A percentile compares a stretch with the other conserved stretches of the same genome.
Evolutionary conservation across 306 rosid genomes (phyloP).

Genomic region (Bauhinia variegata): DNA sequence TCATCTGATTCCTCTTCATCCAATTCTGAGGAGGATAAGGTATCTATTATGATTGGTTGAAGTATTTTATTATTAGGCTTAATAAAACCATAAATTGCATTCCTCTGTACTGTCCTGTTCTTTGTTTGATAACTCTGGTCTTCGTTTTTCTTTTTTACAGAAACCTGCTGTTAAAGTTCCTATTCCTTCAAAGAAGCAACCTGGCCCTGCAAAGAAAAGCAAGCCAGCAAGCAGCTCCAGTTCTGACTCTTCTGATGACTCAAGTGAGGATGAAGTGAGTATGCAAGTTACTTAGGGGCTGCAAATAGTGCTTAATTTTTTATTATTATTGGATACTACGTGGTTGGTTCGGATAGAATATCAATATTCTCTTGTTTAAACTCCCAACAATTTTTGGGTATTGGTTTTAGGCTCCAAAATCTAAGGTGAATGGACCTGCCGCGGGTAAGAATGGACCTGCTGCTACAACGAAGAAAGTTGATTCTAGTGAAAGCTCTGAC

Average conservation of each 20-base stretch:
- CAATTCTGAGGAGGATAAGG: constrained; percentile 71
- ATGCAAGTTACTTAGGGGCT: not conserved
- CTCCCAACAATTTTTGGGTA: not conserved
- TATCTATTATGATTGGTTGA: not conserved
- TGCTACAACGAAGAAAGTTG: constrained; percentile 31
- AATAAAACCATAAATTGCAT: not conserved
- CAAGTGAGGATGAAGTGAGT: constrained; percentile 56
- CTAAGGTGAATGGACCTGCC: constrained; percentile 40
- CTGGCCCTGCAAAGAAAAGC: constrained; percentile 37
- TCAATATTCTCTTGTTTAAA: not conserved
- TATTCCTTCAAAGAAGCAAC: constrained; percentile 35
- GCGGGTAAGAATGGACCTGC: constrained; percentile 35
- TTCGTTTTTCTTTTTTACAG: constrained; percentile 27
- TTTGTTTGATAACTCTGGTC: not conserved
- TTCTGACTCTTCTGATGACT: constrained; percentile 35
- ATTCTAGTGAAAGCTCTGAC: constrained; percentile 39
- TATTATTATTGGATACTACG: not conserved
- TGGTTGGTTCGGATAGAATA: not conserved
- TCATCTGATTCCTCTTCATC: constrained; percentile 65
- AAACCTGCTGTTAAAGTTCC: constrained; percentile 45
- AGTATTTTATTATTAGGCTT: not conserved
- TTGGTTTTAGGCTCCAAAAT: constrained; percentile 47
- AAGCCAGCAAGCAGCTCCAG: constrained; percentile 29
- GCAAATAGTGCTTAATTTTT: not conserved
- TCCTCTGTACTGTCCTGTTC: not conserved